Conservation (phyloP, 1,284 basidiomycete species). For the Farysia itapuensis region DNA sequence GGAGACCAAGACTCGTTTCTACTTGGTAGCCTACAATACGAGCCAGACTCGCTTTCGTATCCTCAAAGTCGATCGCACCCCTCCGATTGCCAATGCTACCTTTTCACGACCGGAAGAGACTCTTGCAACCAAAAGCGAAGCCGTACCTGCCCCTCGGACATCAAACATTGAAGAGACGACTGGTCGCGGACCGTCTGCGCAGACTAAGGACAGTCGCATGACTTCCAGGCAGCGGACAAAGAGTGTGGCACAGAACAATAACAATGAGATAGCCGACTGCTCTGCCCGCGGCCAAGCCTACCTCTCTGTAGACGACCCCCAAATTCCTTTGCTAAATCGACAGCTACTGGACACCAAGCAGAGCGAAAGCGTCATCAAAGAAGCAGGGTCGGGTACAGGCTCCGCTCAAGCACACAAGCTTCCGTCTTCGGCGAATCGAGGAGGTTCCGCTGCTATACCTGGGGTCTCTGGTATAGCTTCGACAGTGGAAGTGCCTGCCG, state of each 20-base stretch:
- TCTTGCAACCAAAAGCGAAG: background rate
- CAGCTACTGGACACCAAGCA: constrained; percentile 32
- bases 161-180: background rate
- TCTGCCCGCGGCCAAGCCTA: constrained; percentile 38
- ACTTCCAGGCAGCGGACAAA: too few species aligned
- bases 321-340: constrained; percentile 30
- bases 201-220: background rate
- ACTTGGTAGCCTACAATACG: constrained; percentile 54
- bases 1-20: constrained; percentile 56
- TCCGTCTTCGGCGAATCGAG: background rate
- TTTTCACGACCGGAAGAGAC: constrained; percentile 1
- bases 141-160: background rate
- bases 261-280: constrained; percentile 5
- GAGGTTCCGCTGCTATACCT: background rate
- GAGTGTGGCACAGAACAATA: background rate
- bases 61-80: constrained; percentile 54
- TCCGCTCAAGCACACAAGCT: background rate
- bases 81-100: constrained; percentile 20
- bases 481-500: constrained; percentile 1
- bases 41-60: constrained; percentile 54
- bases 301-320: constrained; percentile 27
- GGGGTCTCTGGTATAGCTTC: too few species aligned
- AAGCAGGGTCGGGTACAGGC: background rate
- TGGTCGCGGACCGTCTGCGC: background rate
- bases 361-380: background rate